A percentile compares a stretch with the other conserved stretches of the same genome.
Evolutionary conservation across 345 rosid species (phyloP).

Genomic region (Eucalyptus shirleyi): DNA sequence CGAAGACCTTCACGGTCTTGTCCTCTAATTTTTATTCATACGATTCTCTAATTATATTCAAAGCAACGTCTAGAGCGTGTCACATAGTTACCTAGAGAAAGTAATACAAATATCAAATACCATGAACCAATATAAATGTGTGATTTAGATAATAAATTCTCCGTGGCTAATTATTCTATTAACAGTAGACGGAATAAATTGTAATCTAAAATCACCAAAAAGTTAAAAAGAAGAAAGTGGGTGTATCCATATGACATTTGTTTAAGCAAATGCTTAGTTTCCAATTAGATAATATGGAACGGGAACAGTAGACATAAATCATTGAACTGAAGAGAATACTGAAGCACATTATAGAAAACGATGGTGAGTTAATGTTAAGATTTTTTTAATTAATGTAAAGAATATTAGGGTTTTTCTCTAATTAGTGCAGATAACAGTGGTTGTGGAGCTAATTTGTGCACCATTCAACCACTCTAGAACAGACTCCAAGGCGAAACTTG

Average conservation of each 20-base stretch:
- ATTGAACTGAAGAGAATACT: neutral
- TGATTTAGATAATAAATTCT: neutral
- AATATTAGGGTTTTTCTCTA: neutral
- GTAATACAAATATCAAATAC: neutral
- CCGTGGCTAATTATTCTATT: neutral
- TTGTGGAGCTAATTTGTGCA: neutral
- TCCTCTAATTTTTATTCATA: neutral
- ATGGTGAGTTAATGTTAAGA: neutral
- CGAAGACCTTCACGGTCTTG: neutral
- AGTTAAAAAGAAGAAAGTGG: neutral
- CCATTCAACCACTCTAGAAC: neutral
- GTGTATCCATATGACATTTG: neutral
- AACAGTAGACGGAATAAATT: neutral
- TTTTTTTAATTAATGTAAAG: neutral
- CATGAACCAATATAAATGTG: neutral
- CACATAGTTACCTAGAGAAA: neutral
- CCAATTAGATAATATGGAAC: neutral
- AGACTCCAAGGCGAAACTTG: neutral
- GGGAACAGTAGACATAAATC: neutral
- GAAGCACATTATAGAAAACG: neutral
- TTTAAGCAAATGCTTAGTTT: neutral
- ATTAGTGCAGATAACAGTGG: neutral
- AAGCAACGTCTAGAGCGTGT: neutral
- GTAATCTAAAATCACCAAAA: neutral
- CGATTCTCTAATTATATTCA: neutral